Percentiles rank a stretch among this genome's conserved stretches.
These are phyloP conservation scores for Ceratobasidium sp. DNA, from an alignment of 1,284 basidiomycete genomes.

Conservation along the genomic window DNA sequence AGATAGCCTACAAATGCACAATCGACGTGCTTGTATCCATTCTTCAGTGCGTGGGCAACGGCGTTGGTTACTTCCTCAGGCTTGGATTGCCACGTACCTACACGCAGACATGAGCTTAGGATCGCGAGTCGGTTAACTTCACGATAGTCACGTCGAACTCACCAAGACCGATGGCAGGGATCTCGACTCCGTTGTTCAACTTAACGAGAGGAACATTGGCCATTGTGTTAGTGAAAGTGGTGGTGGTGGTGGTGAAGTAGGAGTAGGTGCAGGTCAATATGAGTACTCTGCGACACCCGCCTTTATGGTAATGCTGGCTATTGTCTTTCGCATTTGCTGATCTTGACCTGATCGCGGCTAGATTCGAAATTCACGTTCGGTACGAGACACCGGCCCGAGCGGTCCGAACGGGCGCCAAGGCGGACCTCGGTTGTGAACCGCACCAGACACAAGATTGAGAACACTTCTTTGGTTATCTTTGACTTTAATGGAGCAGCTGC, in stretches of 20 bases:
- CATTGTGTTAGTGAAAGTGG: constrained; percentile 22
- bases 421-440: too few species aligned
- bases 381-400: constrained; percentile 20
- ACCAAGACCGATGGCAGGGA: constrained; percentile 82
- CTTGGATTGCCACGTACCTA: constrained; percentile 85
- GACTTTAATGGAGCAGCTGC: not conserved
- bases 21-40: constrained; percentile 83
- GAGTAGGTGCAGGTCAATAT: constrained; percentile 34
- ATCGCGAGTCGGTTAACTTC: constrained; percentile 1
- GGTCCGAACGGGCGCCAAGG: constrained; percentile 37
- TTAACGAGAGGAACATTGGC: constrained; percentile 66
- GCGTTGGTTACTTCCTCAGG: constrained; percentile 76
- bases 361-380: constrained; percentile 21
- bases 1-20: constrained; percentile 72
- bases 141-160: constrained; percentile 50
- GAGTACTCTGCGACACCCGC: constrained; percentile 15
- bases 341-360: constrained; percentile 41
- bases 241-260: constrained; percentile 32
- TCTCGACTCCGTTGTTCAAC: constrained; percentile 75
- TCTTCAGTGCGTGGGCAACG: constrained; percentile 79
- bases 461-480: too few species aligned
- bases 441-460: too few species aligned
- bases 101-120: constrained; percentile 35
- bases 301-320: constrained; percentile 35
- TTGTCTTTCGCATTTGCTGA: constrained; percentile 36